Evolutionary conservation across 345 rosid species (phyloP), one percentile per base, ranked within the genome.

Genomic region (Anastatica hierochuntica): DNA sequence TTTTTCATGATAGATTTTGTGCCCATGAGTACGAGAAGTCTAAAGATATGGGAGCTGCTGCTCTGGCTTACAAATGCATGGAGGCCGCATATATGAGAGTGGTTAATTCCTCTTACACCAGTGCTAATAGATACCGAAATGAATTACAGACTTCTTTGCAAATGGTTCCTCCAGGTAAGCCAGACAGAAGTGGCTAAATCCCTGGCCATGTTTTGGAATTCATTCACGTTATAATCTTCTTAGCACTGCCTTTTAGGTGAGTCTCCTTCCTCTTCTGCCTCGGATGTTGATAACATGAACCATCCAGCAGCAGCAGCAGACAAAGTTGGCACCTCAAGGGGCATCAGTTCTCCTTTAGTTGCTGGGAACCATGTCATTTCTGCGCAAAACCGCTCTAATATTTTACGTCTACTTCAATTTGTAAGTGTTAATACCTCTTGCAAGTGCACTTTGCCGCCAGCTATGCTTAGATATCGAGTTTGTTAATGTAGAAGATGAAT

Each of bases 201-300:
- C 43, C 7, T 52, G 41, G 31, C 31, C 9, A 17, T 21, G 38
- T 31, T 4, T 11, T 66, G 7, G 15, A 41, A 29, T 12, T 37
- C n/a, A 29, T 31, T 35, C 39, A 30, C 34, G 0, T 27, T 53
- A 40, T 61, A 55, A 68, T 54, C 30, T 34, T 54, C 58, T 64
- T 49, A 52, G 50, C 35, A 45, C 31, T 58, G 26, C 31, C 38
- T 26, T 45, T 53, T 46, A 94, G 99, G 94, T 15, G 99, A 88
- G 68, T 94, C 99, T 64, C 95, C 99, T 64, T 85, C 97, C 55
- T 94, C 98, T 36, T 85, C 99, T 71, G 99, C 92, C 36, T 94
- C 99, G 31, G 94, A 88, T 68, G 76, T 94, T 38, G 97, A 88
- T 73, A 89, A 94, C 63, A 74, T 85, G 71, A 88, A 88, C 68